Conservation (phyloP, 495 filamentous ascomycete genomes). For the Rhizodiscina lignyota region DNA sequence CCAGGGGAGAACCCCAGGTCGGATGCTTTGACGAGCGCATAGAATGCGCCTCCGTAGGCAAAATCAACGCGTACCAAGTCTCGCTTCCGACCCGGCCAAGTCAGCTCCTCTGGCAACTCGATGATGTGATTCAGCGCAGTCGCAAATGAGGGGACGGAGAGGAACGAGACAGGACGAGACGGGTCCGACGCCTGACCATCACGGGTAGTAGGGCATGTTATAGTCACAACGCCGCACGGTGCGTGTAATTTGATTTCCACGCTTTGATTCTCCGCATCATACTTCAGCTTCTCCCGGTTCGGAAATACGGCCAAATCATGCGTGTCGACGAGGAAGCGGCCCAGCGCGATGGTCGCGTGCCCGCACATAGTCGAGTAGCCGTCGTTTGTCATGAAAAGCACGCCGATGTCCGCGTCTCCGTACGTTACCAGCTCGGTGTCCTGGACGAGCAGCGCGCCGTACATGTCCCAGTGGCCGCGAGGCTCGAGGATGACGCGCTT, state of each 20-base stretch:
- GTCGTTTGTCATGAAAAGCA: constrained; percentile 8
- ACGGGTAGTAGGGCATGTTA: too few relatives aligned
- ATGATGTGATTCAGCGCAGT: too few relatives aligned
- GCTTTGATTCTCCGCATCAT: constrained; percentile 1
- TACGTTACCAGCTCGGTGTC: constrained; percentile 4
- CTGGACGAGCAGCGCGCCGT: constrained; percentile 8
- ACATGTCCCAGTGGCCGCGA: constrained; percentile 11
- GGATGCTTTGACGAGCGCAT: too few relatives aligned
- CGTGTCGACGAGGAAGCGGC: constrained; percentile 8
- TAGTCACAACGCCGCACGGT: too few relatives aligned
- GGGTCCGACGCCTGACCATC: too few relatives aligned
- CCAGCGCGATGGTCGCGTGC: constrained; percentile 10
- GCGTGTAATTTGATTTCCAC: constrained; percentile 4
- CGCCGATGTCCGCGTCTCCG: constrained; percentile 9
- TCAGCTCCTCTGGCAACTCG: too few relatives aligned
- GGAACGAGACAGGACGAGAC: too few relatives aligned
- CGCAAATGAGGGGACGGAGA: too few relatives aligned
- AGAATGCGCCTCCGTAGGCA: too few relatives aligned
- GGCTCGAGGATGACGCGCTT: constrained; percentile 8
- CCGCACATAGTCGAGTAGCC: constrained; percentile 13
- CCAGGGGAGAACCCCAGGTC: too few relatives aligned
- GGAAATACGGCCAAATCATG: constrained; percentile 3
- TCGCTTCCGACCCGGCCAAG: too few relatives aligned
- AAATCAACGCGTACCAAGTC: too few relatives aligned
- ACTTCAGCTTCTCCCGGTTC: background rate